A percentile compares a stretch with the other conserved stretches of the same genome.
Evolutionary conservation across 1,284 basidiomycete species (phyloP).

Genomic region (Tilletia walkeri): DNA sequence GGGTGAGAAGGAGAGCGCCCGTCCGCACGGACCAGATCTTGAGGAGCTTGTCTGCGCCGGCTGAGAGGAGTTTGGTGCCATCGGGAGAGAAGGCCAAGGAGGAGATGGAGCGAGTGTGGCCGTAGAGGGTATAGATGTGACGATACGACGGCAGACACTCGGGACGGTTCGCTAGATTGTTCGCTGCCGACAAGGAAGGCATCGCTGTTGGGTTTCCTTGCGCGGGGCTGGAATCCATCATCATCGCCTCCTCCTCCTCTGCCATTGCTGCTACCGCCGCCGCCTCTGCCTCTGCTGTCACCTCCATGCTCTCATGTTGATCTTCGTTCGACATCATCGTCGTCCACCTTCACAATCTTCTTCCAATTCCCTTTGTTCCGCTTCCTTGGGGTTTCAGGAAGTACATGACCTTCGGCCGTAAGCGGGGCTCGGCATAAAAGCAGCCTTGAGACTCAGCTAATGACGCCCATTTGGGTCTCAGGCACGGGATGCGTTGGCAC

Average conservation of each 20-base stretch:
- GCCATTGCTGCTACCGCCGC: background rate
- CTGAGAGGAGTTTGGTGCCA: constrained; percentile 55
- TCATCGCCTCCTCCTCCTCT: background rate
- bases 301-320: background rate
- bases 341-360: no score
- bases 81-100: constrained; percentile 59
- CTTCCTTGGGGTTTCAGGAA: no score
- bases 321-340: no score
- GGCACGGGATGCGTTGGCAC: background rate
- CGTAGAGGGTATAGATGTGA: constrained; percentile 56
- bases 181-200: background rate
- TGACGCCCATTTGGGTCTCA: no score
- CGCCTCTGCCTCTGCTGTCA: background rate
- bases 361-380: no score
- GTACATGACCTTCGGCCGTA: background rate
- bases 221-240: no score
- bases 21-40: constrained; percentile 40
- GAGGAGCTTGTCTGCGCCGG: constrained; percentile 56
- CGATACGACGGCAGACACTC: constrained; percentile 23
- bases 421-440: no score
- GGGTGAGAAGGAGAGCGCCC: constrained; percentile 33
- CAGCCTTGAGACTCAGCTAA: no score
- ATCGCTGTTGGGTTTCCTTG: no score
- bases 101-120: constrained; percentile 58
- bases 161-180: background rate